phyloP scores from a whole-genome alignment of 306 rosid genomes.

The Gastrolobium bilobum region DNA sequence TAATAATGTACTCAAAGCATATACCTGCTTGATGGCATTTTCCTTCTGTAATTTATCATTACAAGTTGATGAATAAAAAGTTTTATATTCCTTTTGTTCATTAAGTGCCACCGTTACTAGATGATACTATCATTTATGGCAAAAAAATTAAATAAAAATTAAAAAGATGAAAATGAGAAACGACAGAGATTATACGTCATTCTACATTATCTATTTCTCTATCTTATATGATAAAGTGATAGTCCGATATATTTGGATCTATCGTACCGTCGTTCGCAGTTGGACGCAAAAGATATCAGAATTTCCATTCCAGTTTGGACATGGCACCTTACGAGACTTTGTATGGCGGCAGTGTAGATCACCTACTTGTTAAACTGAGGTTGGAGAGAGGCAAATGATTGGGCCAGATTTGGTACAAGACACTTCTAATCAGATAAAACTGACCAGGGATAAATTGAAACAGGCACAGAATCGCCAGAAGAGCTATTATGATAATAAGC shows the following conservation, averaged over 20 bases:
- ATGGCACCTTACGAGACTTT: no score
- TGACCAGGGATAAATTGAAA: no score
- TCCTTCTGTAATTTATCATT: constrained; percentile 9
- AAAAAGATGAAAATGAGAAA: background rate
- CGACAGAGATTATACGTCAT: constrained; percentile 9
- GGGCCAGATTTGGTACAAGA: no score
- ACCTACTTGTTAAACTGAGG: no score
- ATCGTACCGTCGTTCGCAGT: constrained; percentile 1
- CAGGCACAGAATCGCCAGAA: no score
- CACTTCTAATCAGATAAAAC: no score
- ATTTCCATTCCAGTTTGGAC: no score
- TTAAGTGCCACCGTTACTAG: background rate
- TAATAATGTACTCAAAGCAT: constrained; percentile 2
- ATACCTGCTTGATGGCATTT: constrained; percentile 11
- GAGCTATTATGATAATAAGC: no score
- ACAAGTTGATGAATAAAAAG: constrained; percentile 13
- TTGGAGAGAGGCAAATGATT: no score
- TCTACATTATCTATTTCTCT: constrained; percentile 2
- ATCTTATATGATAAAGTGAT: background rate
- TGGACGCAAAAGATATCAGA: background rate
- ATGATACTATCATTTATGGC: background rate
- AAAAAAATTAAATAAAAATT: background rate
- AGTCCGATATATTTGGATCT: constrained; percentile 39
- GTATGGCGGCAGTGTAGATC: no score
- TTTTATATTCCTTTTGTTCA: background rate